Evolutionary conservation across 768 basidiomycete species (phyloP).

Genomic region (Phanerochaete sordida): DNA sequence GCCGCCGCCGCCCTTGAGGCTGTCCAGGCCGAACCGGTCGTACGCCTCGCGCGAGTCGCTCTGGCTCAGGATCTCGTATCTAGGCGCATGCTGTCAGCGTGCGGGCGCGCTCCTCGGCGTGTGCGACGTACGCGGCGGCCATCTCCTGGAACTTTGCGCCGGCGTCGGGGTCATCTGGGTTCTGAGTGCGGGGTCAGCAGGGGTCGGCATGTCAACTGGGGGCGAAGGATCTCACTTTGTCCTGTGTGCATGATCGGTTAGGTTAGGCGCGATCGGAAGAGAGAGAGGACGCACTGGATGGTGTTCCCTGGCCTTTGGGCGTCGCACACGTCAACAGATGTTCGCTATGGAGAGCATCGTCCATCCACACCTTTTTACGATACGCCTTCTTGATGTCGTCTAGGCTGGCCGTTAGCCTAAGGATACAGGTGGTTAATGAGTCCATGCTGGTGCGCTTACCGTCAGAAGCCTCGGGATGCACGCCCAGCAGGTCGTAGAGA

Average conservation of each 20-base stretch:
- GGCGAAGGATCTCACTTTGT: not conserved
- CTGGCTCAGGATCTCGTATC: constrained; percentile 82
- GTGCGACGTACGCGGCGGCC: constrained; percentile 69
- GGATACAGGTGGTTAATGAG: constrained; percentile 1
- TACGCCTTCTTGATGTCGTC: constrained; percentile 95
- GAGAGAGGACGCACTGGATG: constrained; percentile 63
- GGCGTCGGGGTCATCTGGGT: constrained; percentile 85
- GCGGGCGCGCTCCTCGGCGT: not conserved
- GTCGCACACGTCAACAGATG: constrained; percentile 18
- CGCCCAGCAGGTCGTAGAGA: constrained; percentile 83
- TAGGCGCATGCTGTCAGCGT: constrained; percentile 24
- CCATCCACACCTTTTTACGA: constrained; percentile 71
- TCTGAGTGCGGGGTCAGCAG: constrained; percentile 41
- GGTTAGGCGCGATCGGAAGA: not conserved
- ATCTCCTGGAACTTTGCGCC: constrained; percentile 85
- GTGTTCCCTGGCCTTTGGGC: constrained; percentile 72
- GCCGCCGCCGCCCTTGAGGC: constrained; percentile 48
- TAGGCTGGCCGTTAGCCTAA: constrained; percentile 26
- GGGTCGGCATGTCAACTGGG: not conserved
- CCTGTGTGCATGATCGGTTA: not conserved
- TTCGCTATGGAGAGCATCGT: constrained; percentile 2
- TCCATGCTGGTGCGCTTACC: constrained; percentile 37
- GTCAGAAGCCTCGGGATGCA: constrained; percentile 65
- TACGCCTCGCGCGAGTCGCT: constrained; percentile 65
- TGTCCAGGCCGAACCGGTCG: constrained; percentile 71